Conservation (phyloP, 2,329 filamentous ascomycete genomes). For the Clonostachys rhizophaga region DNA sequence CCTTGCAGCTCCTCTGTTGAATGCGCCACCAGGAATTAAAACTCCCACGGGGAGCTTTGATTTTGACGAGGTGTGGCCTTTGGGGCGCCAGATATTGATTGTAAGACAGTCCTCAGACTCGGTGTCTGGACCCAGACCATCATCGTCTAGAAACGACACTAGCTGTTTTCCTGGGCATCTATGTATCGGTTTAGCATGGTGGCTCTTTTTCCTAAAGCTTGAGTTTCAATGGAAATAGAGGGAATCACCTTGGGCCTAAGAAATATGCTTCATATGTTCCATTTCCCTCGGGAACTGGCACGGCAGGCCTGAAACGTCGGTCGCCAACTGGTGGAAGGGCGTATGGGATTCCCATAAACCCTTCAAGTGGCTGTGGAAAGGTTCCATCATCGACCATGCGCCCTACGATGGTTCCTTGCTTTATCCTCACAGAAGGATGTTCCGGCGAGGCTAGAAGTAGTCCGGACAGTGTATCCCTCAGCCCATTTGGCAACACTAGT, state of each 20-base stretch:
- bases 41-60: constrained; percentile 15
- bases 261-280: constrained; percentile 12
- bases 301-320: constrained; percentile 32
- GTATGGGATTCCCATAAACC: constrained; percentile 43
- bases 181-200: constrained; percentile 1
- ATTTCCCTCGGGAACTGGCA: constrained; percentile 10
- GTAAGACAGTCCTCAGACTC: constrained; percentile 20
- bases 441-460: too few species aligned
- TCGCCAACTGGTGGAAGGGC: constrained; percentile 35
- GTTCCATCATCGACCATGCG: constrained; percentile 19
- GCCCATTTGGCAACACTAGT: too few species aligned
- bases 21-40: constrained; percentile 19
- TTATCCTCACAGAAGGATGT: constrained; percentile 11
- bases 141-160: constrained; percentile 20
- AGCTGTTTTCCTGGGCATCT: constrained; percentile 22
- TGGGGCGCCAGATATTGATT: constrained; percentile 14
- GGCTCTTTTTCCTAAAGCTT: neutral
- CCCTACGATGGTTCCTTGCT: constrained; percentile 21
- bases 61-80: constrained; percentile 6
- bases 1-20: constrained; percentile 20
- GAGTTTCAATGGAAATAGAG: neutral
- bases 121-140: constrained; percentile 17
- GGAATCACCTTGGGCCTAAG: constrained; percentile 9
- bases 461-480: too few species aligned
- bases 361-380: constrained; percentile 22